Percentiles rank a stretch among this genome's conserved stretches.
Conservation (phyloP, 1,284 basidiomycete genomes). For the Ustilago cynodontis region DNA sequence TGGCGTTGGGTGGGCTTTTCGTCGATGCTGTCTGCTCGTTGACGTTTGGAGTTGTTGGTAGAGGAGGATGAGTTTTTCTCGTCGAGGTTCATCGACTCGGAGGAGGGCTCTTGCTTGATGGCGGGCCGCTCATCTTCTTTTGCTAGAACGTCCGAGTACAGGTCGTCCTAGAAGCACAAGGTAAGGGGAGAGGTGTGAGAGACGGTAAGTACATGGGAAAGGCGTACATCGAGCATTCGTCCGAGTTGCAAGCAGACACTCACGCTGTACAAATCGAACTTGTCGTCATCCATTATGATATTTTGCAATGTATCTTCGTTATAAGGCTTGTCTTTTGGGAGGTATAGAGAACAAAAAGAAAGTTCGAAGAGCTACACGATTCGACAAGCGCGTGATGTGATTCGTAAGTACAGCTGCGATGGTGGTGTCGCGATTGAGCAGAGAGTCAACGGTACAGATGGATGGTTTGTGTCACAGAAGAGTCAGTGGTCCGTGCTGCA, state of each 20-base stretch:
- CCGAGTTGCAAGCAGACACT: conserved; percentile 25
- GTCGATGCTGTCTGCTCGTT: conserved; percentile 37
- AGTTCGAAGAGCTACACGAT: background rate
- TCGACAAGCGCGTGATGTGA: background rate
- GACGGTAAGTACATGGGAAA: background rate
- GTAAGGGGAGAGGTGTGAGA: background rate
- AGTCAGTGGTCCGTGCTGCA: background rate
- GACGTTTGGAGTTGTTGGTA: conserved; percentile 18
- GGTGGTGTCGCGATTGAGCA: background rate
- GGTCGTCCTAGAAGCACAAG: conserved; percentile 39
- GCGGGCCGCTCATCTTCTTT: conserved; percentile 32
- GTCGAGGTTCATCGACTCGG: conserved; percentile 5
- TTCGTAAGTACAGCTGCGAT: background rate
- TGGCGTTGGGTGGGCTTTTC: conserved; percentile 26
- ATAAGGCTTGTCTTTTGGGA: background rate
- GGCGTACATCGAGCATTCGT: background rate
- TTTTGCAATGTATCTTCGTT: background rate
- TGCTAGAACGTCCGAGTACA: conserved; percentile 54
- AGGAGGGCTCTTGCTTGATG: conserved; percentile 23
- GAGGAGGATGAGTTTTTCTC: conserved; percentile 10
- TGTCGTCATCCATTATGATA: conserved; percentile 53
- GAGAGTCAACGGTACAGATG: background rate
- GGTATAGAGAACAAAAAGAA: background rate
- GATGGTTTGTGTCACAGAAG: background rate
- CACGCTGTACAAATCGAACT: conserved; percentile 62